Evolutionary conservation across 257 asterid species (phyloP).

Genomic region (Solanum okadae): DNA sequence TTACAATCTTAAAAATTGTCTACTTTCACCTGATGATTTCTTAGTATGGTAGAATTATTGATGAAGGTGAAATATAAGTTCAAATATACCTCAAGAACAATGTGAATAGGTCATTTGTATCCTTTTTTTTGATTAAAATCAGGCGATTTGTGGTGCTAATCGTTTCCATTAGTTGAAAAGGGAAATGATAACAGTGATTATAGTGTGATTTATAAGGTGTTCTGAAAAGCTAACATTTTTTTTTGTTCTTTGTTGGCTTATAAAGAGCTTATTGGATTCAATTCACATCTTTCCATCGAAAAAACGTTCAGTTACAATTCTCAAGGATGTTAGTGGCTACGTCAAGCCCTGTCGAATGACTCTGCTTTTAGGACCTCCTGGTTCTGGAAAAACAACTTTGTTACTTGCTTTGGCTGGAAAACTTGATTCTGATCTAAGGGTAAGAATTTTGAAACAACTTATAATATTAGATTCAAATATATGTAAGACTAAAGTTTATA

Average conservation of each 20-base stretch:
- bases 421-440: slow-evolving; percentile 45
- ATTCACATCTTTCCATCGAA: slow-evolving; percentile 34
- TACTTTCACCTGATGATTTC: neutral
- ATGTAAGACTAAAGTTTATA: neutral
- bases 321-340: slow-evolving; percentile 49
- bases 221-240: neutral
- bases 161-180: neutral
- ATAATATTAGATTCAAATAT: neutral
- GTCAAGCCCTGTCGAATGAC: slow-evolving; percentile 61
- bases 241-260: neutral
- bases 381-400: slow-evolving; percentile 62
- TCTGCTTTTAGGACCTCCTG: slow-evolving; percentile 64
- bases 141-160: neutral
- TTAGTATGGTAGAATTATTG: neutral
- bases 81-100: neutral
- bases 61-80: neutral
- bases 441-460: neutral
- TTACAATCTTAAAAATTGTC: neutral
- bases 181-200: too few species aligned
- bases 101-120: neutral
- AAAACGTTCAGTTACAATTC: slow-evolving; percentile 39
- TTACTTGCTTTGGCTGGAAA: slow-evolving; percentile 64
- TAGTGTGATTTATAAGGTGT: neutral
- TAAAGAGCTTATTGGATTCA: slow-evolving; percentile 3
- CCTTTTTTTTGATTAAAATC: neutral